Conservation (phyloP, 345 rosid species). For the Chamaenerion angustifolium region DNA sequence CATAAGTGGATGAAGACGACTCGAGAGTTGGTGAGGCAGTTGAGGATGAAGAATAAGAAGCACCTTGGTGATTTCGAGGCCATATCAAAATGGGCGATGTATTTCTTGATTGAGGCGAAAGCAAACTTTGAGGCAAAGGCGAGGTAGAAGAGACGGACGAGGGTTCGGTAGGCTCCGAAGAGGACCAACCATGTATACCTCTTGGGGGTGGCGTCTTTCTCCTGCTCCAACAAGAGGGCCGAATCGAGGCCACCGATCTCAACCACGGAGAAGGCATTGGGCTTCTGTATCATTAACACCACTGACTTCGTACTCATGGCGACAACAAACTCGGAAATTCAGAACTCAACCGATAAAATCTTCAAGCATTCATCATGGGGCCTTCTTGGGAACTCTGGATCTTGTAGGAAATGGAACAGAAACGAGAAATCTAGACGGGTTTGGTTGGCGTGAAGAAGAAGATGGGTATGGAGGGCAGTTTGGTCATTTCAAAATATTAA, state of each 20-base stretch:
- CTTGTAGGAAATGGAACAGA: slow-evolving; percentile 12
- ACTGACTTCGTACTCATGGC: too few species aligned
- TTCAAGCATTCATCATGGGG: not conserved
- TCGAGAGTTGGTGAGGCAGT: slow-evolving; percentile 32
- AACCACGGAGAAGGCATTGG: too few species aligned
- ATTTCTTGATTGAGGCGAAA: slow-evolving; percentile 42
- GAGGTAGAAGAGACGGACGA: slow-evolving; percentile 46
- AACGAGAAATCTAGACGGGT: slow-evolving; percentile 10
- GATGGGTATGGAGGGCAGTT: too few species aligned
- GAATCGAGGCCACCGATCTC: too few species aligned
- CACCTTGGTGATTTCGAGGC: slow-evolving; percentile 29
- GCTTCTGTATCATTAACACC: too few species aligned
- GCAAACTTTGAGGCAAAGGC: slow-evolving; percentile 21
- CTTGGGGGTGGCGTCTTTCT: too few species aligned
- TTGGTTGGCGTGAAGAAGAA: slow-evolving; percentile 8
- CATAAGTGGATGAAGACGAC: slow-evolving; percentile 29
- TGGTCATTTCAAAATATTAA: too few species aligned
- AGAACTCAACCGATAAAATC: not conserved
- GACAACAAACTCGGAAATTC: slow-evolving; percentile 18
- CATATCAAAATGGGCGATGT: slow-evolving; percentile 21
- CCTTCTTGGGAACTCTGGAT: slow-evolving; percentile 4
- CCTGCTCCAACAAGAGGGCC: too few species aligned
- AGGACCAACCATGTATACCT: slow-evolving; percentile 75
- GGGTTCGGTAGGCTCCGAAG: slow-evolving; percentile 47
- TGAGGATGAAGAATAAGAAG: slow-evolving; percentile 31